Percentiles rank a stretch among this genome's conserved stretches.
Conservation (phyloP, 2,329 filamentous ascomycete species). For the Calonectria pseudoreteaudii region DNA sequence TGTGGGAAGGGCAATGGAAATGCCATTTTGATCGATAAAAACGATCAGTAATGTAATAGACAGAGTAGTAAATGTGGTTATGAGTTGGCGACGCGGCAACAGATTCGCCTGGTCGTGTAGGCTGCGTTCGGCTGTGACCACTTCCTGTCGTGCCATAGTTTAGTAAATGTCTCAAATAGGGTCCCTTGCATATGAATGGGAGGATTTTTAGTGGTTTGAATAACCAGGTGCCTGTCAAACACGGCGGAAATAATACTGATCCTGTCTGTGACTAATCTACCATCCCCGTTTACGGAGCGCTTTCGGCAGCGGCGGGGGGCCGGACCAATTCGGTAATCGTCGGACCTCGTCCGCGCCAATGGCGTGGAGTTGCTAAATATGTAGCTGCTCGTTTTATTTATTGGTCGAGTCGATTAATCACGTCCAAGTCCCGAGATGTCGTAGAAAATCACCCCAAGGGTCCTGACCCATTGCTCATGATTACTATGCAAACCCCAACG, state of each 20-base stretch:
- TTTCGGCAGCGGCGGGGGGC: background rate
- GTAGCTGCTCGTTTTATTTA: background rate
- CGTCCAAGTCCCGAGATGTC: background rate
- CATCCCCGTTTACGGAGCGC: background rate
- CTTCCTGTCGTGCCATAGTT: conserved; percentile 16
- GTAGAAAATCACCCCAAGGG: background rate
- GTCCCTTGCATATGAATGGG: background rate
- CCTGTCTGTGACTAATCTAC: background rate
- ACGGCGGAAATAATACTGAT: too few relatives aligned
- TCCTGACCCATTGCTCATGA: background rate
- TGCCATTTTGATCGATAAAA: conserved; percentile 69
- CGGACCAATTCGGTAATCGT: background rate
- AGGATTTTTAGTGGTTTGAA: background rate
- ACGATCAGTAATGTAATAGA: conserved; percentile 65
- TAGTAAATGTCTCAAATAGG: background rate
- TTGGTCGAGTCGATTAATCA: background rate
- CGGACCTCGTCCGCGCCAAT: background rate
- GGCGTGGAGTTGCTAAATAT: background rate
- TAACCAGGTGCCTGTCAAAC: background rate
- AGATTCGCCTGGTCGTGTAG: conserved; percentile 69
- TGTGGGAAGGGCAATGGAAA: conserved; percentile 63
- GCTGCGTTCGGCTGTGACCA: conserved; percentile 52
- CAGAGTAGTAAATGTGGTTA: conserved; percentile 64
- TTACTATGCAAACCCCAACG: background rate
- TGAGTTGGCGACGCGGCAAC: conserved; percentile 61